Conservation (phyloP, 2,329 filamentous ascomycete species). For the Trichoderma cornu-damae region DNA sequence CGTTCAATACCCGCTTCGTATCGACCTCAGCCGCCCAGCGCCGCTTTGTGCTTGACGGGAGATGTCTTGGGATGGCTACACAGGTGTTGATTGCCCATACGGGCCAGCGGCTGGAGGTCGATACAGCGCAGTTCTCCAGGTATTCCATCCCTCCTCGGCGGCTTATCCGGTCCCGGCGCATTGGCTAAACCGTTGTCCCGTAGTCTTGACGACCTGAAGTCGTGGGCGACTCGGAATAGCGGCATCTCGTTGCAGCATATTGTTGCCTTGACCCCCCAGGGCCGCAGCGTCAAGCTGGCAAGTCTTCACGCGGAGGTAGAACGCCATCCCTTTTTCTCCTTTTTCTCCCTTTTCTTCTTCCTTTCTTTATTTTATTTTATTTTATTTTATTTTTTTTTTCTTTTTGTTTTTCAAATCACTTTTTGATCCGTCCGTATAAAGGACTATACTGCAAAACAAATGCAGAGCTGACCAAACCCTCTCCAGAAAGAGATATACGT, state of each 20-base stretch:
- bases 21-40: slow-evolving; percentile 24
- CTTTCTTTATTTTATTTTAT: too few relatives aligned
- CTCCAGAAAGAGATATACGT: slow-evolving; percentile 79
- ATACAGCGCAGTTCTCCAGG: slow-evolving; percentile 70
- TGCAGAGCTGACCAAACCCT: slow-evolving; percentile 16
- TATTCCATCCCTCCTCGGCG: slow-evolving; percentile 38
- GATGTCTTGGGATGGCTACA: slow-evolving; percentile 71
- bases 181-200: slow-evolving; percentile 19
- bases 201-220: slow-evolving; percentile 78
- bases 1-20: neutral
- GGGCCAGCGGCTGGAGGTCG: slow-evolving; percentile 77
- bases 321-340: too few relatives aligned
- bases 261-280: slow-evolving; percentile 79
- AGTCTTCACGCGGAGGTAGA: slow-evolving; percentile 76
- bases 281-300: slow-evolving; percentile 77
- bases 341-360: too few relatives aligned
- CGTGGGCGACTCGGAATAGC: slow-evolving; percentile 71
- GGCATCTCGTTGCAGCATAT: slow-evolving; percentile 72
- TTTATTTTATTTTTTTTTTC: too few relatives aligned
- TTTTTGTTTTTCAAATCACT: too few relatives aligned
- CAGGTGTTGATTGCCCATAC: slow-evolving; percentile 90
- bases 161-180: slow-evolving; percentile 11
- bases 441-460: neutral
- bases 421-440: neutral
- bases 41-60: slow-evolving; percentile 33